Conservation (phyloP, 441 rosid species). For the Gossypium schwendimanii region DNA sequence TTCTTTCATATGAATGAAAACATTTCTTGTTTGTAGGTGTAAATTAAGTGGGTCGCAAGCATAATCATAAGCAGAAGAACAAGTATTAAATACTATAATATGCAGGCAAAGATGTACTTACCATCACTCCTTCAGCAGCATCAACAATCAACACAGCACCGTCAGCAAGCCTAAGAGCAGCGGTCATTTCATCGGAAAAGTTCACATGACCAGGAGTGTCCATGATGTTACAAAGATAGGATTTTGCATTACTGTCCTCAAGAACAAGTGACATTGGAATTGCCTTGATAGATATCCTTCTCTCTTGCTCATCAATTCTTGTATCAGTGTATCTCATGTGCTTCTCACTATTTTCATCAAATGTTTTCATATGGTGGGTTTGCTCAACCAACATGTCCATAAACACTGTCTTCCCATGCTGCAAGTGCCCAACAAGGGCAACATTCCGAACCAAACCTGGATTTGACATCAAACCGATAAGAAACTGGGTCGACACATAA, state of each 20-base stretch:
- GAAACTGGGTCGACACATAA: slow-evolving; percentile 83
- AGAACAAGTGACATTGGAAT: slow-evolving; percentile 94
- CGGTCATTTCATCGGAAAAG: slow-evolving; percentile 96
- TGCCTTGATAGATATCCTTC: slow-evolving; percentile 88
- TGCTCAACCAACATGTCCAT: slow-evolving; percentile 99
- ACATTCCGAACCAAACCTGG: slow-evolving; percentile 80
- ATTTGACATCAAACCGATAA: slow-evolving; percentile 88
- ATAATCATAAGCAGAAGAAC: neutral
- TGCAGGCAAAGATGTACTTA: slow-evolving; percentile 15
- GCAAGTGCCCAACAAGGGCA: slow-evolving; percentile 87
- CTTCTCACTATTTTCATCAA: slow-evolving; percentile 75
- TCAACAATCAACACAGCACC: slow-evolving; percentile 92
- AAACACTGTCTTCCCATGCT: slow-evolving; percentile 86
- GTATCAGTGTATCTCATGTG: slow-evolving; percentile 88
- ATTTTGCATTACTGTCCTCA: slow-evolving; percentile 85
- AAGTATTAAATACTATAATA: neutral
- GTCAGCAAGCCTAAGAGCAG: slow-evolving; percentile 85
- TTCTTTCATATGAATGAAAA: neutral
- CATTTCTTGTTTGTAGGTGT: neutral
- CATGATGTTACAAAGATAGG: slow-evolving; percentile 82
- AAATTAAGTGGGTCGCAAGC: neutral
- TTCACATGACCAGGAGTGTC: slow-evolving; percentile 96
- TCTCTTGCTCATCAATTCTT: slow-evolving; percentile 89
- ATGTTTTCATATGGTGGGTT: slow-evolving; percentile 83
- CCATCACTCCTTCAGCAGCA: slow-evolving; percentile 91